Evolutionary conservation across 495 filamentous ascomycete species (phyloP).

Genomic region (Cetradonia linearis): DNA sequence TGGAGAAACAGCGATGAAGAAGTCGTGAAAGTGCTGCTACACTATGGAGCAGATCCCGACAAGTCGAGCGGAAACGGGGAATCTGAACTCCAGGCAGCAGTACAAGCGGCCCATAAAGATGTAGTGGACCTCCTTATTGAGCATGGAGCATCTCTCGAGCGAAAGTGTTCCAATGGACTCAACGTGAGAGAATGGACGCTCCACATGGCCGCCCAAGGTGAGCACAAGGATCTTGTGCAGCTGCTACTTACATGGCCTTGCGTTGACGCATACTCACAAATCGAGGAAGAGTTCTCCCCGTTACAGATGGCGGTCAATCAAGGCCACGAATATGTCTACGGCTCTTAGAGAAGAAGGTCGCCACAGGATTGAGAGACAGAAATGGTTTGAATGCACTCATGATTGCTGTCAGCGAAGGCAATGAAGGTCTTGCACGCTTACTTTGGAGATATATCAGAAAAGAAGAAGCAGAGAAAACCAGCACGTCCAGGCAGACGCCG

Average conservation of each 20-base stretch:
- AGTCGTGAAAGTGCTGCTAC: slow-evolving; percentile 11
- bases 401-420: slow-evolving; percentile 10
- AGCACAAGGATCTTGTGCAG: not conserved
- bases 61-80: not conserved
- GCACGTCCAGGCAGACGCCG: not conserved
- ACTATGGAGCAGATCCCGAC: slow-evolving; percentile 10
- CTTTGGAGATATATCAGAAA: not conserved
- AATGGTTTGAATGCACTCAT: slow-evolving; percentile 12
- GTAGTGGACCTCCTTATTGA: slow-evolving; percentile 13
- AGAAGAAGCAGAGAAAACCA: not conserved
- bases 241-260: not conserved
- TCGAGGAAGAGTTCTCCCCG: slow-evolving; percentile 3
- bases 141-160: not conserved
- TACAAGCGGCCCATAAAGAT: not conserved
- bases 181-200: not conserved
- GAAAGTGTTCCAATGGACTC: not conserved
- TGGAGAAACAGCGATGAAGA: slow-evolving; percentile 6
- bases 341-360: slow-evolving; percentile 13
- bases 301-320: slow-evolving; percentile 7
- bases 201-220: not conserved
- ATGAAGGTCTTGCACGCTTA: not conserved
- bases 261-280: not conserved
- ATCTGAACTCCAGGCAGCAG: slow-evolving; percentile 16
- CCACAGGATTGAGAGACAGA: not conserved
- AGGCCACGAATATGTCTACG: slow-evolving; percentile 10